Percentiles rank a stretch among this genome's conserved stretches.
Evolutionary conservation across 2,329 filamentous ascomycete genomes (phyloP).

Genomic region (Ilyonectria sp.): DNA sequence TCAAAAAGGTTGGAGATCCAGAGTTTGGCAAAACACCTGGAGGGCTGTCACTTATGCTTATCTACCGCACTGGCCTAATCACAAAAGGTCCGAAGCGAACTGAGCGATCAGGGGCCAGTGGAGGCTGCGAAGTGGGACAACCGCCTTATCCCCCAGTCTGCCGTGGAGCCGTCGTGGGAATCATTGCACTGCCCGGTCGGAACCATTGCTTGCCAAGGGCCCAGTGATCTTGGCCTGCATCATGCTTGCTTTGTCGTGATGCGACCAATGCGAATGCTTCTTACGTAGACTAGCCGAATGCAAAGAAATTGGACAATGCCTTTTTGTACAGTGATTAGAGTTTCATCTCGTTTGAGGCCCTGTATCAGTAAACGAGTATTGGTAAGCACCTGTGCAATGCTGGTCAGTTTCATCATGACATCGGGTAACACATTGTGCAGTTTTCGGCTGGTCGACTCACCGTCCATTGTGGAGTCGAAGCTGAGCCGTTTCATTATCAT

Average conservation of each 20-base stretch:
- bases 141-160: background rate
- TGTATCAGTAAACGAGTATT: background rate
- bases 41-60: too few relatives aligned
- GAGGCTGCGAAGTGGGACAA: background rate
- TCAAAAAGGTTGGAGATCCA: too few relatives aligned
- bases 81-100: background rate
- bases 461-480: background rate
- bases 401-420: background rate
- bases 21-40: too few relatives aligned
- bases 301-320: background rate
- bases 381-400: background rate
- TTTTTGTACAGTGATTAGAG: too few relatives aligned
- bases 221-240: background rate
- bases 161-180: background rate
- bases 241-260: background rate
- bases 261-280: too few relatives aligned
- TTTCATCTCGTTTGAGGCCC: too few relatives aligned
- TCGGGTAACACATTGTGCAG: background rate
- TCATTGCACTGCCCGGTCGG: background rate
- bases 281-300: too few relatives aligned
- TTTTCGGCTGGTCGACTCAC: background rate
- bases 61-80: too few relatives aligned
- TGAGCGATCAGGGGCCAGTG: background rate
- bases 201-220: background rate
- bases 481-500: background rate